Evolutionary conservation across 1,284 basidiomycete species (phyloP), one percentile per base, ranked within the genome.

Genomic region (Testicularia cyperi): DNA sequence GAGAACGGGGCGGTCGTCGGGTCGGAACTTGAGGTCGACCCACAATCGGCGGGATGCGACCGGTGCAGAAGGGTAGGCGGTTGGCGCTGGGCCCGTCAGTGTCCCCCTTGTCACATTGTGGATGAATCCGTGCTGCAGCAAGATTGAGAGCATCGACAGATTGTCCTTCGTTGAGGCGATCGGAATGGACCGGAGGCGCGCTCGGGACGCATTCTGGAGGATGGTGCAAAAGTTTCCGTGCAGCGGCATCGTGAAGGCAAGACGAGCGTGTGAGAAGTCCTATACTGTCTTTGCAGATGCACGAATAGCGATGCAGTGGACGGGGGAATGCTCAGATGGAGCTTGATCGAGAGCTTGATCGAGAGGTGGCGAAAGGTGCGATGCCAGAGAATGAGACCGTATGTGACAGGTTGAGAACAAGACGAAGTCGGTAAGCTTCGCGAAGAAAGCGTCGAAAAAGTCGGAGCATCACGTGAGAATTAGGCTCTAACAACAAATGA

Each of bases 1-100:
- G 47, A 94, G 80, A 15, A 92, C 88, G 1, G 90, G 88, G 22
- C 84, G 78, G 78, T 92, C 88, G 61, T 88, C 85, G 2, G 57
- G 39, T 38, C 88, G 82, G 78, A 90, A 92, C 78, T 94, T 94
- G 62, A 94, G 83, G 55, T 88, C 84, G 3, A 88, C 88, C 89
- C 90, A 92, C 77, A 94, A 87, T 25, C 72, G 35, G 15, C 63
- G 48, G 16, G 63, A 47, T 25, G 75, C 68, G 1, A 63, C 57
- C 8, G 71, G 77, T 6, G 81, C 85, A 2, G 68, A 57, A 35
- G 80, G 68, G 72, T 88, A 92, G 9, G 80, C 80, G 0, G 71
- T 62, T 0, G 90, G 88, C 8, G 82, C 82, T 0, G 89, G 83
- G 0, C 80, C 80, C 4, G 82, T 79, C 39, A 83, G 78, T 9